A percentile compares a stretch with the other conserved stretches of the same genome.
Evolutionary conservation across 2,329 filamentous ascomycete species (phyloP).

Genomic region (Alternaria longipes): DNA sequence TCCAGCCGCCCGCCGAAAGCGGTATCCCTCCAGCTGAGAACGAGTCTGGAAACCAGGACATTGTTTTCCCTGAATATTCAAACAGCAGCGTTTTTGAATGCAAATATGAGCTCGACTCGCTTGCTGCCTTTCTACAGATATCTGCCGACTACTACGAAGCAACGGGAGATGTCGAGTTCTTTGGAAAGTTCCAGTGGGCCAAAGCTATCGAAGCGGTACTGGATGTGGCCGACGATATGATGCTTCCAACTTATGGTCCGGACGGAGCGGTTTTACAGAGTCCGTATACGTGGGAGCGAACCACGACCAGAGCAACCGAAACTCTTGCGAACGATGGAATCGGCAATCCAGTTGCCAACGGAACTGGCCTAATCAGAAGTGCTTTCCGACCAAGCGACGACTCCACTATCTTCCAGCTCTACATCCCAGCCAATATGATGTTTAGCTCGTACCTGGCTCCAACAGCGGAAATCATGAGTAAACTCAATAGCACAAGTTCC

Average conservation of each 20-base stretch:
- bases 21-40: conserved; percentile 53
- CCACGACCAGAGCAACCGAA: conserved; percentile 57
- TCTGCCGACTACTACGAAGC: conserved; percentile 60
- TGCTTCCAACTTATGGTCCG: conserved; percentile 58
- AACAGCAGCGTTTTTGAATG: conserved; percentile 60
- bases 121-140: conserved; percentile 62
- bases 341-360: conserved; percentile 60
- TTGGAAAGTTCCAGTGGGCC: conserved; percentile 59
- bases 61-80: conserved; percentile 55
- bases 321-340: conserved; percentile 63
- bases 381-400: conserved; percentile 63
- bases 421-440: conserved; percentile 72
- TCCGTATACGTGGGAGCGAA: conserved; percentile 59
- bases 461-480: conserved; percentile 62
- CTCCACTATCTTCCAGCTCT: conserved; percentile 59
- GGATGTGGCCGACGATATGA: conserved; percentile 58
- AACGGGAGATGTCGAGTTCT: conserved; percentile 59
- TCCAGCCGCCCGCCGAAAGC: conserved; percentile 62
- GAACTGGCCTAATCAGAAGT: conserved; percentile 59
- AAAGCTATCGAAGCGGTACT: conserved; percentile 57
- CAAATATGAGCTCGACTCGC: conserved; percentile 64
- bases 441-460: conserved; percentile 70
- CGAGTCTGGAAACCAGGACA: conserved; percentile 51
- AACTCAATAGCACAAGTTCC: conserved; percentile 54
- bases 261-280: conserved; percentile 56